Evolutionary conservation across 2,329 filamentous ascomycete genomes (phyloP).

Genomic region (Bipolaris sorokiniana): DNA sequence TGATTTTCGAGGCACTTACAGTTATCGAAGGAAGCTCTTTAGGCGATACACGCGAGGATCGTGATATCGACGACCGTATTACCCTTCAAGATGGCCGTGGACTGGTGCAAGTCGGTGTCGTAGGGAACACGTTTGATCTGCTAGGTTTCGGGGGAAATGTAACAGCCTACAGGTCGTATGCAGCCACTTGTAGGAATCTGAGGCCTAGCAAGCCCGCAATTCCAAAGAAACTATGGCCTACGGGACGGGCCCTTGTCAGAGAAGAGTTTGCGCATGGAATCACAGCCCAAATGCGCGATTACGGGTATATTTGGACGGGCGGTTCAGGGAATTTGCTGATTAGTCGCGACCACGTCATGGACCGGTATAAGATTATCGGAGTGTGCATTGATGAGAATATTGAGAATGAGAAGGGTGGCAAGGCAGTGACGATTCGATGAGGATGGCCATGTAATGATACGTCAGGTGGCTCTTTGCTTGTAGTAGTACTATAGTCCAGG

Average conservation of each 20-base stretch:
- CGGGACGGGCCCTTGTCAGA: conserved; percentile 30
- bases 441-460: background rate
- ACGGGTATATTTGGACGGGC: conserved; percentile 18
- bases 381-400: conserved; percentile 13
- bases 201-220: background rate
- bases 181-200: background rate
- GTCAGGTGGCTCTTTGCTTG: too few species aligned
- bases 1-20: conserved; percentile 13
- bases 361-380: conserved; percentile 8
- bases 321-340: conserved; percentile 20
- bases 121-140: conserved; percentile 9
- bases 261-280: conserved; percentile 35
- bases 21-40: conserved; percentile 8
- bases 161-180: conserved; percentile 4
- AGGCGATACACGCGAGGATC: background rate
- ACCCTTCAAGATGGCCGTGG: conserved; percentile 8
- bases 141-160: conserved; percentile 4
- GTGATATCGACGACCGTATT: conserved; percentile 1
- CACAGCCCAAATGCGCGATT: conserved; percentile 14
- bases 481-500: too few species aligned
- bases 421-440: conserved; percentile 3
- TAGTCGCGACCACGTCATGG: conserved; percentile 7
- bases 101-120: conserved; percentile 6
- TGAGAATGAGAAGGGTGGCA: background rate
- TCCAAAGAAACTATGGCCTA: conserved; percentile 4